Evolutionary conservation across 208 protist genomes (phyloP).

Genomic region (Angomonas desouzai): DNA sequence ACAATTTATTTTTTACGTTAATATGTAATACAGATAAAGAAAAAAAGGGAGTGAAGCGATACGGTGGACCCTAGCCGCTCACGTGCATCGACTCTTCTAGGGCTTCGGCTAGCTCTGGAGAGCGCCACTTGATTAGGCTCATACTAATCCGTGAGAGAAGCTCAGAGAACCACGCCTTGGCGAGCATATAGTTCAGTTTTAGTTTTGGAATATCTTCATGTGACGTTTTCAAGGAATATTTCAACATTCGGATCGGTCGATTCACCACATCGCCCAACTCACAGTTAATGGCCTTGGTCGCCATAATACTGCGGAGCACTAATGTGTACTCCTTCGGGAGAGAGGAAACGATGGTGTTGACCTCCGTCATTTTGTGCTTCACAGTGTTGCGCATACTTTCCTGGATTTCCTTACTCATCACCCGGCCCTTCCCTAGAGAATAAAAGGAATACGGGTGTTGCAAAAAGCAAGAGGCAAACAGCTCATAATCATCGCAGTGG

Average conservation of each 20-base stretch:
- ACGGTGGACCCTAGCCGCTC: slow-evolving; percentile 23
- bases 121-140: slow-evolving; percentile 40
- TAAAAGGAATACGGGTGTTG: slow-evolving; percentile 81
- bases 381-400: slow-evolving; percentile 67
- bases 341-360: slow-evolving; percentile 71
- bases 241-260: slow-evolving; percentile 72
- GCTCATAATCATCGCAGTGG: slow-evolving; percentile 63
- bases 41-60: slow-evolving; percentile 4
- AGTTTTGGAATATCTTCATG: slow-evolving; percentile 31
- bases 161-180: slow-evolving; percentile 57
- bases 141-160: slow-evolving; percentile 47
- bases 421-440: slow-evolving; percentile 18
- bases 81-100: slow-evolving; percentile 46
- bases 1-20: no score
- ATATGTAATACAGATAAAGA: no score
- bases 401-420: slow-evolving; percentile 34
- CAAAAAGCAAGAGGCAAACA: slow-evolving; percentile 85
- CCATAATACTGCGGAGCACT: slow-evolving; percentile 86
- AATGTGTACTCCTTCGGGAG: slow-evolving; percentile 86
- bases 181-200: slow-evolving; percentile 29
- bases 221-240: slow-evolving; percentile 61
- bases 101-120: slow-evolving; percentile 53
- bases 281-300: slow-evolving; percentile 81
- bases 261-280: slow-evolving; percentile 73
- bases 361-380: slow-evolving; percentile 67